Evolutionary conservation across 108 stramenopile species (phyloP).

Genomic region (Nitzschia sp.): DNA sequence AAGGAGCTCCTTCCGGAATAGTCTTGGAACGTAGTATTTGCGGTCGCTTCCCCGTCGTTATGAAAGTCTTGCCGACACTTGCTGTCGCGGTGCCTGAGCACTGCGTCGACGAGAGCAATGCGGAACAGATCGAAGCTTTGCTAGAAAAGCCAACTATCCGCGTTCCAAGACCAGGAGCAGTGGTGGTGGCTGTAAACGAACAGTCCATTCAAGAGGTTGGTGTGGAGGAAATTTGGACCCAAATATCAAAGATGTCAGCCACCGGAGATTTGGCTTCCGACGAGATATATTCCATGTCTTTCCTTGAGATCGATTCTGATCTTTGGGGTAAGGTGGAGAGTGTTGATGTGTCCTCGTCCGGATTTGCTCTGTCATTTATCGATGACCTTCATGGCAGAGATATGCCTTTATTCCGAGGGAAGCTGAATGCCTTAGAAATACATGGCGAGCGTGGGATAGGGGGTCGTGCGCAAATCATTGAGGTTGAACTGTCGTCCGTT

Average conservation of each 20-base stretch:
- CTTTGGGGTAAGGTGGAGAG: slow-evolving; percentile 46
- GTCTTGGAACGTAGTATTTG: slow-evolving; percentile 40
- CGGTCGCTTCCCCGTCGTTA: slow-evolving; percentile 41
- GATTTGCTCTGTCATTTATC: slow-evolving; percentile 57
- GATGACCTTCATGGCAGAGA: slow-evolving; percentile 70
- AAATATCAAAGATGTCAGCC: neutral
- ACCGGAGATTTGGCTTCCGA: neutral
- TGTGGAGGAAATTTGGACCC: slow-evolving; percentile 30
- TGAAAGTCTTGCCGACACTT: slow-evolving; percentile 4
- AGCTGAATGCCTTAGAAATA: slow-evolving; percentile 30
- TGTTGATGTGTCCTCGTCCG: slow-evolving; percentile 36
- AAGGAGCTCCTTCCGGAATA: slow-evolving; percentile 33
- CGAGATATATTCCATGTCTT: slow-evolving; percentile 26
- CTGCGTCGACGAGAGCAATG: slow-evolving; percentile 18
- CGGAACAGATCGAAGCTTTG: slow-evolving; percentile 24
- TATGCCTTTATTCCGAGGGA: slow-evolving; percentile 62
- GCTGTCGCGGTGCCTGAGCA: neutral
- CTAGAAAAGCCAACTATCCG: slow-evolving; percentile 24
- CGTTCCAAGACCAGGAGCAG: slow-evolving; percentile 44
- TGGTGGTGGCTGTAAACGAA: slow-evolving; percentile 45
- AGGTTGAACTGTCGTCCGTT: slow-evolving; percentile 28
- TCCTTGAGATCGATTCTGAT: slow-evolving; percentile 49
- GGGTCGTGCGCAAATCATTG: slow-evolving; percentile 38
- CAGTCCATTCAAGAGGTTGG: slow-evolving; percentile 33
- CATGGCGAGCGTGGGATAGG: slow-evolving; percentile 52